Percentiles rank a stretch among this genome's conserved stretches.
Evolutionary conservation across 176 grass and related monocot genomes (phyloP).

Genomic region (Areca catechu): DNA sequence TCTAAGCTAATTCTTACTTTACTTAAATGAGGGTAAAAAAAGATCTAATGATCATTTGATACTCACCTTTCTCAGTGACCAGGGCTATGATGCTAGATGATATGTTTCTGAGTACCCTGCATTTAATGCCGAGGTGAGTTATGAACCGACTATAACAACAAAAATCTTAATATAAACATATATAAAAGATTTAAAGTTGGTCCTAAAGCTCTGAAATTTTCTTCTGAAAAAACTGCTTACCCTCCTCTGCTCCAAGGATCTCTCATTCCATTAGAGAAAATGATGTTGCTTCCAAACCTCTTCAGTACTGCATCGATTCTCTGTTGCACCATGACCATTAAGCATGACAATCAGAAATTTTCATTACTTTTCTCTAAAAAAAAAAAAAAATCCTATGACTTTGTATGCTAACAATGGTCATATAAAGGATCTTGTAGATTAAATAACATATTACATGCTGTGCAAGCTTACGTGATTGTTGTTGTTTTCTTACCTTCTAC

Average conservation of each 20-base stretch:
- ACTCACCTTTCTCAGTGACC: constrained; percentile 69
- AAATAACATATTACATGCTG: too few relatives aligned
- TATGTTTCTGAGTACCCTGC: constrained; percentile 90
- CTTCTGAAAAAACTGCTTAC: constrained; percentile 23
- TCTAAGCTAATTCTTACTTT: too few relatives aligned
- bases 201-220: too few relatives aligned
- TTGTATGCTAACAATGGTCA: too few relatives aligned
- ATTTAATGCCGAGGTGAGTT: neutral
- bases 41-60: neutral
- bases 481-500: too few relatives aligned
- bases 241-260: constrained; percentile 94
- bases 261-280: constrained; percentile 93
- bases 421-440: too few relatives aligned
- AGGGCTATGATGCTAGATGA: constrained; percentile 82
- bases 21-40: too few relatives aligned
- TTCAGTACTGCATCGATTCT: constrained; percentile 73
- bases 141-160: too few relatives aligned
- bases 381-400: too few relatives aligned
- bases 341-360: neutral
- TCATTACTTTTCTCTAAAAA: neutral
- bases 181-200: too few relatives aligned
- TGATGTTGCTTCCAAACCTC: constrained; percentile 89
- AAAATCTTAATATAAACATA: too few relatives aligned
- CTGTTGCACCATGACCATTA: constrained; percentile 24
- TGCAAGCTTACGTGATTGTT: too few relatives aligned